Percentiles rank a stretch among this genome's conserved stretches.
phyloP scores from a whole-genome alignment of 345 rosid genomes.

The Boechera divaricarpa region DNA sequence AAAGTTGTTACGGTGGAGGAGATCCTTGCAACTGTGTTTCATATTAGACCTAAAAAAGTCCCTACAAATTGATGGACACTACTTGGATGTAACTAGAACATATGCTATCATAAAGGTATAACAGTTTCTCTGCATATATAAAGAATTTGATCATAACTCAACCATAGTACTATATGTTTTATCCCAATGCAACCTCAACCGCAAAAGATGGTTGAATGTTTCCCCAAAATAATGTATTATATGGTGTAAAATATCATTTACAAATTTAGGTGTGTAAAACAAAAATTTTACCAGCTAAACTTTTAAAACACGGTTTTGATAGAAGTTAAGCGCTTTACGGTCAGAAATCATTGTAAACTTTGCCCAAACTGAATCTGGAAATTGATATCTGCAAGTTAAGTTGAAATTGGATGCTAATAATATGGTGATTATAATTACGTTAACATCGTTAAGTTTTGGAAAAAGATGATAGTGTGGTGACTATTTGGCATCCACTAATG shows the following conservation, averaged over 20 bases:
- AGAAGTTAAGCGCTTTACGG: background rate
- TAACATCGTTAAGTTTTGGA: background rate
- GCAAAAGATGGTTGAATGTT: background rate
- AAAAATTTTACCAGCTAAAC: background rate
- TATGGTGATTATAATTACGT: background rate
- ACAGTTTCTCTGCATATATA: background rate
- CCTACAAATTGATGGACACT: background rate
- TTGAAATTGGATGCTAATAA: background rate
- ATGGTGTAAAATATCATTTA: background rate
- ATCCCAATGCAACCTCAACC: background rate
- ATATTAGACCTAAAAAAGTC: background rate
- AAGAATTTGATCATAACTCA: background rate
- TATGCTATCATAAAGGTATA: background rate
- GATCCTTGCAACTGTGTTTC: conserved; percentile 8
- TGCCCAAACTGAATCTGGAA: background rate
- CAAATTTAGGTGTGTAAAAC: background rate
- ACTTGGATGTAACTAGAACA: background rate
- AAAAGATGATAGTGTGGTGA: too few species aligned
- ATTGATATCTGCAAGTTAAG: background rate
- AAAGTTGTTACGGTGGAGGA: conserved; percentile 2
- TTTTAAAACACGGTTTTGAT: background rate
- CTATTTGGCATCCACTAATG: too few species aligned
- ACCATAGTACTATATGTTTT: background rate
- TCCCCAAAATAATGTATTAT: background rate
- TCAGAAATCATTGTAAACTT: background rate